Evolutionary conservation across 371 early-diverging fungal genomes (phyloP).

Genomic region (Mortierella polycephala): DNA sequence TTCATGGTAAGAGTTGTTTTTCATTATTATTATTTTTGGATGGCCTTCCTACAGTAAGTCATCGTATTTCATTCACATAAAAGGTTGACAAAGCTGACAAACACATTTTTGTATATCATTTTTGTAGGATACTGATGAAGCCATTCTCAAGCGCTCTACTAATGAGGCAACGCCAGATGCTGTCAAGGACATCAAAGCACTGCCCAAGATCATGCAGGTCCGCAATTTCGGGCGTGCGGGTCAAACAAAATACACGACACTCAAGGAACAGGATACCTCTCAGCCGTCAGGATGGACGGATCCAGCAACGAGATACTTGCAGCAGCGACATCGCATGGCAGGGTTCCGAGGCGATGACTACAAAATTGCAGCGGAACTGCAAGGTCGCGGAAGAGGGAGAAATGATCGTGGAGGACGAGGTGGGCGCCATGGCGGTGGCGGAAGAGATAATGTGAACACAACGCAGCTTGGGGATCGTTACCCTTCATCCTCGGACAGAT

Average conservation of each 20-base stretch:
- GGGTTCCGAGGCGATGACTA: conserved; percentile 41
- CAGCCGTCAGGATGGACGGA: conserved; percentile 48
- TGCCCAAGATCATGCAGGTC: conserved; percentile 92
- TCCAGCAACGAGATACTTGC: conserved; percentile 29
- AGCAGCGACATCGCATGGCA: conserved; percentile 25
- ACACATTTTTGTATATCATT: conserved; percentile 1
- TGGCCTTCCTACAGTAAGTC: neutral
- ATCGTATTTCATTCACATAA: neutral
- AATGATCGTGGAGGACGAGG: conserved; percentile 12
- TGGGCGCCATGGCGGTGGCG: neutral
- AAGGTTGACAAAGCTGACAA: neutral
- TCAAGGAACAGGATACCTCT: conserved; percentile 87
- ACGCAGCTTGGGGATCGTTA: conserved; percentile 17
- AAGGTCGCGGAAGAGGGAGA: conserved; percentile 13
- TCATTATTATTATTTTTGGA: neutral
- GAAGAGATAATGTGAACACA: conserved; percentile 27
- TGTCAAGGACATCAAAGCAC: conserved; percentile 65
- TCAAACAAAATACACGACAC: conserved; percentile 90
- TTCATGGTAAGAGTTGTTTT: conserved; percentile 64
- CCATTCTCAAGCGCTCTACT: conserved; percentile 76
- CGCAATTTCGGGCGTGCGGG: conserved; percentile 91
- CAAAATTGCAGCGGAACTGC: conserved; percentile 31
- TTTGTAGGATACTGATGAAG: conserved; percentile 64
- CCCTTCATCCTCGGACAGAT: conserved; percentile 5
- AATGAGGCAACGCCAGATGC: conserved; percentile 84